These are phyloP conservation scores for Ceratobasidium sp. DNA, from an alignment of 1,284 basidiomycete species.

Conservation along the genomic window DNA sequence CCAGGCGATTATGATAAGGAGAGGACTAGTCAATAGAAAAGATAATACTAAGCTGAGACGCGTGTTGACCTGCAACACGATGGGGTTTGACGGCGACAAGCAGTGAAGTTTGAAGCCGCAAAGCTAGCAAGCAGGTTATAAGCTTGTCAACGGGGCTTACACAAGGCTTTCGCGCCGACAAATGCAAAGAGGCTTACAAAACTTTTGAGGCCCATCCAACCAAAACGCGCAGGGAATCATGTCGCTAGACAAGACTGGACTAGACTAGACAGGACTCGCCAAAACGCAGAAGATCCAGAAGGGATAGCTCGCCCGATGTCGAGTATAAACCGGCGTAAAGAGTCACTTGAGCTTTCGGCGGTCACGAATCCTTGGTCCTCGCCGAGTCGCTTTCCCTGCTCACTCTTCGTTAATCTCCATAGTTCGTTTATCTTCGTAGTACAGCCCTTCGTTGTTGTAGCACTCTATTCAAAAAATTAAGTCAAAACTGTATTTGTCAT, in stretches of 20 bases:
- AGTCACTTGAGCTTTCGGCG: too few species aligned
- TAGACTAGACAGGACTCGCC: too few species aligned
- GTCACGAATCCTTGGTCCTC: too few species aligned
- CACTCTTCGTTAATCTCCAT: too few species aligned
- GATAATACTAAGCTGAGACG: neutral
- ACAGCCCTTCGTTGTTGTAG: too few species aligned
- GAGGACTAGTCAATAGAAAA: neutral
- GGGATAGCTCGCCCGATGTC: too few species aligned
- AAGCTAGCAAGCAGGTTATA: neutral
- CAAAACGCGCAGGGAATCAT: neutral
- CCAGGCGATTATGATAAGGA: neutral
- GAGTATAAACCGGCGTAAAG: too few species aligned
- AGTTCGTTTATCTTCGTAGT: too few species aligned
- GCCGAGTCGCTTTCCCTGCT: too few species aligned
- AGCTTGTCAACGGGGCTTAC: neutral
- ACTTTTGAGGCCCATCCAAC: neutral
- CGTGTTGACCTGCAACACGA: constrained; percentile 3
- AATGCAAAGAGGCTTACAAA: neutral
- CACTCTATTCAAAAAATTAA: too few species aligned
- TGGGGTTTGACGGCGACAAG: neutral
- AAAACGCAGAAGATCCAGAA: too few species aligned
- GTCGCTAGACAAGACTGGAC: too few species aligned
- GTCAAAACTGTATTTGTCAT: neutral
- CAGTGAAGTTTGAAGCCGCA: neutral
- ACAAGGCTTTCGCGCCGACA: neutral